Percentiles rank a stretch among this genome's conserved stretches.
phyloP scores from a whole-genome alignment of 1,284 basidiomycete genomes.

The Inonotus hispidus region DNA sequence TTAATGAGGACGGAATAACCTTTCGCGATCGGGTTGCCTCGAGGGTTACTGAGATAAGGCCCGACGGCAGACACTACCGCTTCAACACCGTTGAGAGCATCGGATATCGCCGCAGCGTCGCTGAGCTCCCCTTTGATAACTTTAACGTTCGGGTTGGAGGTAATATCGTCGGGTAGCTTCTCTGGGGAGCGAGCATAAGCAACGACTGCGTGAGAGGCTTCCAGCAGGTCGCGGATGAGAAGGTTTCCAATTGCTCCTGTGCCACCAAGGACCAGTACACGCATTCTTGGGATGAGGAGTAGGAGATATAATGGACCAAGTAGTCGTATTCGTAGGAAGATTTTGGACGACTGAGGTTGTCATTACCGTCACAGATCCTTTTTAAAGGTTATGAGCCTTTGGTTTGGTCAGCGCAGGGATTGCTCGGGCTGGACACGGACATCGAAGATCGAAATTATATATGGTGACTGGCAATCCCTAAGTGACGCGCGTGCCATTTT shows the following conservation, averaged over 20 bases:
- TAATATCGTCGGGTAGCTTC: conserved; percentile 51
- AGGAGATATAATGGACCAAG: neutral
- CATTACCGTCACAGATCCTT: no score
- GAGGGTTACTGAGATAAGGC: conserved; percentile 34
- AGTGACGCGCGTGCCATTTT: no score
- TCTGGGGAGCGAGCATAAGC: conserved; percentile 56
- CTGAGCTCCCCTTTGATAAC: conserved; percentile 51
- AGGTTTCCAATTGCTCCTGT: conserved; percentile 55
- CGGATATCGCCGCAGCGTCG: conserved; percentile 41
- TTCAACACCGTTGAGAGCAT: conserved; percentile 51
- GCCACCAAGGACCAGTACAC: conserved; percentile 39
- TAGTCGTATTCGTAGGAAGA: neutral
- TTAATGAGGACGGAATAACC: conserved; percentile 51
- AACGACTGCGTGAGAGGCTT: conserved; percentile 41
- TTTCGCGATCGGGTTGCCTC: conserved; percentile 52
- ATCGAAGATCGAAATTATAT: no score
- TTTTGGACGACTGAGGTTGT: no score
- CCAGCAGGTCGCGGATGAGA: conserved; percentile 48
- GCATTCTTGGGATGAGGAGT: conserved; percentile 21
- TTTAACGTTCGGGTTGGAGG: conserved; percentile 37
- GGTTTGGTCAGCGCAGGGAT: no score
- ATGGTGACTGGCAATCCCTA: no score
- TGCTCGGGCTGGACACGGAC: no score
- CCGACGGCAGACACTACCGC: conserved; percentile 63
- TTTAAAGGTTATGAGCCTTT: no score